Evolutionary conservation across 148 eudicot genomes (phyloP).

Genomic region (Vaccinium myrtillus): DNA sequence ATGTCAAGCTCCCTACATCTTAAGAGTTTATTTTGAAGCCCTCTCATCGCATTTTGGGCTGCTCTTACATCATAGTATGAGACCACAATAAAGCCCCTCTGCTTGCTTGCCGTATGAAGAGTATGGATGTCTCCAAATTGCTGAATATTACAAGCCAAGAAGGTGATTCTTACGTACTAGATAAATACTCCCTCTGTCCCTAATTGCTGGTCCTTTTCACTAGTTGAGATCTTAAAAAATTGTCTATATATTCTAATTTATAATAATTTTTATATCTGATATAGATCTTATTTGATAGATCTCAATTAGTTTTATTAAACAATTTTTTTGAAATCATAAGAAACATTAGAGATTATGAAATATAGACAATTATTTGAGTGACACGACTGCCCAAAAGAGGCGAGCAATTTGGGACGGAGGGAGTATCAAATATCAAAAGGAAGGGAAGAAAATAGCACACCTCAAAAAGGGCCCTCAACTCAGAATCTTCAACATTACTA

Average conservation of each 20-base stretch:
- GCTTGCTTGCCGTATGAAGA: constrained; percentile 79
- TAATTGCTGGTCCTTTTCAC: too few relatives aligned
- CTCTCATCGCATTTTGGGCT: constrained; percentile 70
- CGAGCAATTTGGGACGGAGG: too few relatives aligned
- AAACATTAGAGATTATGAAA: too few relatives aligned
- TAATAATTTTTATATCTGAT: too few relatives aligned
- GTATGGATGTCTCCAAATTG: constrained; percentile 80
- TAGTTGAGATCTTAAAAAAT: too few relatives aligned
- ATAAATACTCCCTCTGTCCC: too few relatives aligned
- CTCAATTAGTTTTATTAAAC: too few relatives aligned
- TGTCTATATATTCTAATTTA: too few relatives aligned
- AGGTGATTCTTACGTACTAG: not conserved
- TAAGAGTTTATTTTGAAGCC: constrained; percentile 67
- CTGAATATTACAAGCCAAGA: constrained; percentile 35
- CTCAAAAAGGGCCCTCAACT: constrained; percentile 66
- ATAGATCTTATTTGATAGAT: too few relatives aligned
- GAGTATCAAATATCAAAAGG: constrained; percentile 11
- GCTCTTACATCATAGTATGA: constrained; percentile 84
- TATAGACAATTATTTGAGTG: too few relatives aligned
- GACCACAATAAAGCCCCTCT: constrained; percentile 76
- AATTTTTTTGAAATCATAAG: too few relatives aligned
- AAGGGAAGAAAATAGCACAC: constrained; percentile 29
- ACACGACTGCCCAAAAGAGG: too few relatives aligned
- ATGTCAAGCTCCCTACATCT: constrained; percentile 73
- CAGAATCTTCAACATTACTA: constrained; percentile 70